Conservation (phyloP, 768 basidiomycete genomes). For the Strobilomyces echinocephalus region DNA sequence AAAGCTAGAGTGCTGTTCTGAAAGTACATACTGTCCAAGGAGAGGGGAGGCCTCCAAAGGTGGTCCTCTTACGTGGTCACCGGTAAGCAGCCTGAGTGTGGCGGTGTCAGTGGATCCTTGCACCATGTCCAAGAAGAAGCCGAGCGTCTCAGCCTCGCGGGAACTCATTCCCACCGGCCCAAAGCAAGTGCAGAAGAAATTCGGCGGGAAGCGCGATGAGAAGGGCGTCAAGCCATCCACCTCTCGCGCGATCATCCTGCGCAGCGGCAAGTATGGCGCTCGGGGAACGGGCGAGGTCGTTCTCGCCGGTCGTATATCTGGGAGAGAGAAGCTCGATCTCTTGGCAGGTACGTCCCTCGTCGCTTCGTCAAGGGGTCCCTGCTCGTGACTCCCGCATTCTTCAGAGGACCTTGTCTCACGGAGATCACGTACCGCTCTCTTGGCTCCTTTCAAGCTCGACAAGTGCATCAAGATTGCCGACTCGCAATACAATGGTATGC, state of each 20-base stretch:
- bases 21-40: no score
- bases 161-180: conserved; percentile 56
- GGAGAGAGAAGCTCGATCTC: conserved; percentile 76
- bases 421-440: conserved; percentile 52
- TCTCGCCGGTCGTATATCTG: conserved; percentile 55
- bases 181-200: conserved; percentile 39
- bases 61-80: no score
- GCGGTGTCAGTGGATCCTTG: neutral
- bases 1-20: conserved; percentile 37
- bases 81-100: neutral
- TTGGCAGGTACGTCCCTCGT: conserved; percentile 52
- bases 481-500: conserved; percentile 66
- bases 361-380: neutral
- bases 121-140: conserved; percentile 33
- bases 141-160: conserved; percentile 18
- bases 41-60: no score
- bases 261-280: conserved; percentile 72
- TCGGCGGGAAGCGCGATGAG: conserved; percentile 40
- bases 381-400: neutral
- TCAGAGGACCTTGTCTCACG: conserved; percentile 61
- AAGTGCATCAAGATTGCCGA: conserved; percentile 64
- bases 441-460: conserved; percentile 61
- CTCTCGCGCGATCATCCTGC: conserved; percentile 64
- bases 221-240: conserved; percentile 58
- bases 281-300: conserved; percentile 67